A percentile compares a stretch with the other conserved stretches of the same genome.
Evolutionary conservation across 2,329 filamentous ascomycete species (phyloP).

Genomic region (Periconia macrospinosa): DNA sequence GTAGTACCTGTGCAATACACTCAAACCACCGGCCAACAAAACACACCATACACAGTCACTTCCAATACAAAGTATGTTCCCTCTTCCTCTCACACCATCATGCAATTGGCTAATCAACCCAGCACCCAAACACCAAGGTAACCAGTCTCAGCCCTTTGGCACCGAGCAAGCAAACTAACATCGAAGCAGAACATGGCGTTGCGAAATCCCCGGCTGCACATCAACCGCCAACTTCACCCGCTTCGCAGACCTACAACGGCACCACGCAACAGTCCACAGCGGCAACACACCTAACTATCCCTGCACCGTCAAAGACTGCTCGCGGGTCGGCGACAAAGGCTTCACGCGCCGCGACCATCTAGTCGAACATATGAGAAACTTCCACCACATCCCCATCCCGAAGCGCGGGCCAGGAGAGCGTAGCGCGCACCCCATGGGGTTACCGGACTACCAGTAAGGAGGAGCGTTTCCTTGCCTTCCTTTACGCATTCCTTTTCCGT

Average conservation of each 20-base stretch:
- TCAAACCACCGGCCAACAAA: conserved; percentile 5
- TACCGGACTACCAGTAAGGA: conserved; percentile 13
- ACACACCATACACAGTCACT: conserved; percentile 11
- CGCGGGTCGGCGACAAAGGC: conserved; percentile 44
- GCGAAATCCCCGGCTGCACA: conserved; percentile 31
- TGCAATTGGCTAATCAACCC: conserved; percentile 6
- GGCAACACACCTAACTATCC: conserved; percentile 33
- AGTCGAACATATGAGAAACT: conserved; percentile 59
- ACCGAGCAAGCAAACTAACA: not conserved
- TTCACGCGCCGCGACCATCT: conserved; percentile 62
- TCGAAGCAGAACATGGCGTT: conserved; percentile 32
- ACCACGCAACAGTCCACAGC: conserved; percentile 38
- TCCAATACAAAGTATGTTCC: conserved; percentile 2
- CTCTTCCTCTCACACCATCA: not conserved
- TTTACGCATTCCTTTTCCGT: not conserved
- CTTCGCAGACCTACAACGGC: conserved; percentile 39
- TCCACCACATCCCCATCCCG: conserved; percentile 54
- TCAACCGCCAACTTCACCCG: conserved; percentile 39
- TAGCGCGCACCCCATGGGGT: conserved; percentile 30
- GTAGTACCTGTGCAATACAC: conserved; percentile 13
- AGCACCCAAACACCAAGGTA: conserved; percentile 24
- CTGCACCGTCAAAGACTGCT: conserved; percentile 32
- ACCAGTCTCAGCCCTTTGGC: not conserved
- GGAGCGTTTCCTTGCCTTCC: not conserved
- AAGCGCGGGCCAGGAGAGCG: conserved; percentile 41